Evolutionary conservation across 805 yeast genomes (phyloP), one percentile per base, ranked within the genome.

Genomic region (Jamesozyma lodderae): DNA sequence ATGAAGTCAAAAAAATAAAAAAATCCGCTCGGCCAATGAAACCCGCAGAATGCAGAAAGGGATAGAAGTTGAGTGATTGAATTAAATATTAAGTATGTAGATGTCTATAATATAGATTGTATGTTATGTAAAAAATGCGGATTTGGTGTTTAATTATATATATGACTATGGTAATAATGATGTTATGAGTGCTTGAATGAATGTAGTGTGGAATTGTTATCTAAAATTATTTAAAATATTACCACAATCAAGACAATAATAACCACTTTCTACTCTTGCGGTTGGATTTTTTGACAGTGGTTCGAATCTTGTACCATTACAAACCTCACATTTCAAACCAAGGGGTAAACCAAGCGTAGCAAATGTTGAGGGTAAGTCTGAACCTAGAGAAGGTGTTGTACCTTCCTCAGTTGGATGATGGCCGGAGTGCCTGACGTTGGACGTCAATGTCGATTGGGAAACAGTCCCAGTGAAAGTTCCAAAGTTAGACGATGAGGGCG

Each of bases 161-260:
- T n/a, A n/a, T n/a, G n/a, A n/a, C n/a, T n/a, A n/a, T n/a, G n/a
- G n/a, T n/a, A n/a, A n/a, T n/a, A n/a, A n/a, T n/a, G n/a, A n/a
- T 22, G 11, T 11, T 22, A 8, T 8, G 11, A 22, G 11, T 22
- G 10, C 25, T 22, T 22, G 25, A 22, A 22, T 11, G 25, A 22
- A n/a, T n/a, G 25, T 23, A 11, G 11, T 23, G 25, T 8, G 8
- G 25, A 15, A 14, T 13, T 37, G 8, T 28, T 35, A 48, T 21
- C 53, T 43, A 20, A 49, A 46, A 19, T 43, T 49, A 23, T 44
- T 49, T 5, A 46, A 33, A 6, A 44, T 29, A 6, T 41, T 44
- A 10, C 50, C 50, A 31, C 50, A 46, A 33, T 46, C 50, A 6
- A 15, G 21, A 30, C 50, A 46, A 16, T 38, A 42, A 19, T 40